These are phyloP conservation scores for Phaffia australis DNA, from an alignment of 768 basidiomycete genomes.

Conservation along the genomic window DNA sequence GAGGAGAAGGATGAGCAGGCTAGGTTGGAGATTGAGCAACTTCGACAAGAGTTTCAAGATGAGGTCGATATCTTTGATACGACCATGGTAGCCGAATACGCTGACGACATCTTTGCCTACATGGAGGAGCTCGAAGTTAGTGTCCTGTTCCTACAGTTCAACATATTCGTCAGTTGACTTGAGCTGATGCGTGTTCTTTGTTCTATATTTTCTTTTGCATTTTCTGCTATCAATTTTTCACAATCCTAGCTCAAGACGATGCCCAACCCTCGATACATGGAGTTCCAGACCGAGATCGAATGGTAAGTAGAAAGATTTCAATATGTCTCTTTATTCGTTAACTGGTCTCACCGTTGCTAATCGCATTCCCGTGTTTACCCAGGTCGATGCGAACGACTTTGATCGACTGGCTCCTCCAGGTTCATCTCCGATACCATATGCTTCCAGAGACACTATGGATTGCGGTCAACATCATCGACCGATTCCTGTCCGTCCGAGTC, in stretches of 20 bases:
- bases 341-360: neutral
- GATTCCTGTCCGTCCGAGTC: slow-evolving; percentile 77
- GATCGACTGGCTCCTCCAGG: slow-evolving; percentile 96
- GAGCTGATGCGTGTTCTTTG: neutral
- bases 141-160: slow-evolving; percentile 9
- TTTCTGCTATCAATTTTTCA: slow-evolving; percentile 32
- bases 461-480: slow-evolving; percentile 89
- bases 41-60: slow-evolving; percentile 47
- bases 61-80: slow-evolving; percentile 71
- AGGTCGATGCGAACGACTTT: slow-evolving; percentile 94
- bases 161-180: slow-evolving; percentile 1
- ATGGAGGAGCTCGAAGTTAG: slow-evolving; percentile 87
- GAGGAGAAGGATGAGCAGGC: slow-evolving; percentile 35
- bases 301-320: slow-evolving; percentile 34
- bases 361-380: slow-evolving; percentile 30
- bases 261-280: slow-evolving; percentile 90
- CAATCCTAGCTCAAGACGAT: slow-evolving; percentile 60
- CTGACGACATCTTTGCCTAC: slow-evolving; percentile 95
- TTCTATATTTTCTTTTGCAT: neutral
- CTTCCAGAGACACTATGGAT: slow-evolving; percentile 99
- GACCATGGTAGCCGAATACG: slow-evolving; percentile 95
- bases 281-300: slow-evolving; percentile 74
- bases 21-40: slow-evolving; percentile 48
- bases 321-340: neutral
- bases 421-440: slow-evolving; percentile 97